Percentiles rank a stretch among this genome's conserved stretches.
Conservation (phyloP, 1,284 basidiomycete species). For the Tetrapyrgos nigripes region DNA sequence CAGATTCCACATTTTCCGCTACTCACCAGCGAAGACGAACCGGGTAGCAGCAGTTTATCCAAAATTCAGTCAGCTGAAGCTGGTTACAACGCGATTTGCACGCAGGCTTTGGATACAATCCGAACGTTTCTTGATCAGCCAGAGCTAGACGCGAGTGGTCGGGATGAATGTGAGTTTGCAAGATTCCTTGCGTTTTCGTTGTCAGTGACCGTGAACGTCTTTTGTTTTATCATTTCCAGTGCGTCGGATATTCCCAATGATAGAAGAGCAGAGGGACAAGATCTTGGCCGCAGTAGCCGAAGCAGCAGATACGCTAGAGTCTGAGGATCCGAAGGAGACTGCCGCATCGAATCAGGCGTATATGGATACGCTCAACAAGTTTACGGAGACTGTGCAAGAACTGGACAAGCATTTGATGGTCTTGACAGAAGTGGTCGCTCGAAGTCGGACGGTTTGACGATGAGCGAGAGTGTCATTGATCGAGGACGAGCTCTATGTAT, state of each 20-base stretch:
- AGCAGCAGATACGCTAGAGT: constrained; percentile 9
- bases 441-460: not conserved
- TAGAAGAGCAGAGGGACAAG: constrained; percentile 12
- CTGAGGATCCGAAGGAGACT: not conserved
- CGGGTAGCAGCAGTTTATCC: not conserved
- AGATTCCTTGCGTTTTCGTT: not conserved
- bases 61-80: constrained; percentile 13
- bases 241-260: constrained; percentile 1
- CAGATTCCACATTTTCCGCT: not conserved
- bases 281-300: constrained; percentile 7
- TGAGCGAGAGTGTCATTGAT: no score
- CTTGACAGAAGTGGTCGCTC: not conserved
- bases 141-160: constrained; percentile 3
- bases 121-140: constrained; percentile 3
- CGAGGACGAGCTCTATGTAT: no score
- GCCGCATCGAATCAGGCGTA: not conserved
- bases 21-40: not conserved
- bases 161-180: constrained; percentile 7
- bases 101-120: constrained; percentile 11
- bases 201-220: not conserved
- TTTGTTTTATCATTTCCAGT: constrained; percentile 1
- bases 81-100: constrained; percentile 14
- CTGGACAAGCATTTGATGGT: constrained; percentile 6
- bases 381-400: constrained; percentile 5
- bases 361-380: constrained; percentile 4